phyloP scores from a whole-genome alignment of 805 yeast genomes.

The Candida arabinofermentans region DNA sequence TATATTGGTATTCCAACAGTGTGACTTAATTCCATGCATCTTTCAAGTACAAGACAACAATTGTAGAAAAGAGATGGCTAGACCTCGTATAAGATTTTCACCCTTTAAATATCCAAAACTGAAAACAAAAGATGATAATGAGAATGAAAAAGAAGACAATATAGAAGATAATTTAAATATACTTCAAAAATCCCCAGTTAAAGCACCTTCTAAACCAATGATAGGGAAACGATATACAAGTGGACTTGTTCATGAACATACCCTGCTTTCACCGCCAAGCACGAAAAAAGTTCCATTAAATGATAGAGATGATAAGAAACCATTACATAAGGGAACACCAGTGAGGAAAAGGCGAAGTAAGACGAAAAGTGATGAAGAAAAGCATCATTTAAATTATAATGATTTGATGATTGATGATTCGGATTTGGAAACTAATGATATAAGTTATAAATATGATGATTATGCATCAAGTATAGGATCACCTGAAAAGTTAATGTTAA shows the following conservation, averaged over 20 bases:
- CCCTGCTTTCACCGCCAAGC: neutral
- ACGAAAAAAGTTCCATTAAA: slow-evolving; percentile 9
- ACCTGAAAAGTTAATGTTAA: slow-evolving; percentile 11
- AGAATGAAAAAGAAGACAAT: neutral
- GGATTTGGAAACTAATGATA: slow-evolving; percentile 6
- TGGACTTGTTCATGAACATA: too few relatives aligned
- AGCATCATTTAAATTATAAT: neutral
- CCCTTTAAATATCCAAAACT: slow-evolving; percentile 17
- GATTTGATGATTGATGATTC: slow-evolving; percentile 13
- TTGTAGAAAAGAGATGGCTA: slow-evolving; percentile 8
- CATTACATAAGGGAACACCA: slow-evolving; percentile 16
- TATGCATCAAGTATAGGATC: slow-evolving; percentile 18
- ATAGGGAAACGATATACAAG: too few relatives aligned
- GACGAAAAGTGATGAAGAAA: neutral
- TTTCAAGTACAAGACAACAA: neutral
- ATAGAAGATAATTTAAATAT: slow-evolving; percentile 7
- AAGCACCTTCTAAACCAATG: neutral
- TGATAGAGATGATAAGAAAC: slow-evolving; percentile 9
- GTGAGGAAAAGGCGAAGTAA: neutral
- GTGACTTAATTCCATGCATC: too few relatives aligned
- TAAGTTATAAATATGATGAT: slow-evolving; percentile 15
- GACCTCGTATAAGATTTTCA: slow-evolving; percentile 20
- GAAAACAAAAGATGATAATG: neutral
- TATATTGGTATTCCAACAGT: too few relatives aligned
- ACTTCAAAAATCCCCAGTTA: slow-evolving; percentile 2